Conservation (phyloP, 768 basidiomycete genomes). For the Mycena sanguinolenta region DNA sequence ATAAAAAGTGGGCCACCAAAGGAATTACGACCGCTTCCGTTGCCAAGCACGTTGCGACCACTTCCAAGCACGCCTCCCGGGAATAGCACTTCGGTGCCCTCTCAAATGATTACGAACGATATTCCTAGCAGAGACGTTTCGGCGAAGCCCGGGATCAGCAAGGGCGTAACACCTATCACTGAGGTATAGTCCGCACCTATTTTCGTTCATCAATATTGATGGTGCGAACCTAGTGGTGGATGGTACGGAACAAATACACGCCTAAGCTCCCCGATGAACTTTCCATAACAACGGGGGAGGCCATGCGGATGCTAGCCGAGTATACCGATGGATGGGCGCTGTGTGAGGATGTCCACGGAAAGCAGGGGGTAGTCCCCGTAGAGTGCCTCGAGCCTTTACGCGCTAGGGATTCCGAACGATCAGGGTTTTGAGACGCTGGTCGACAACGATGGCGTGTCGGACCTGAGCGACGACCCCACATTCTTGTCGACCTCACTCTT, state of each 20-base stretch:
- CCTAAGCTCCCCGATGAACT: constrained; percentile 14
- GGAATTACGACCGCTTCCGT: constrained; percentile 14
- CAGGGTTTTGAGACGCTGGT: constrained; percentile 11
- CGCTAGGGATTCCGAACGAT: constrained; percentile 12
- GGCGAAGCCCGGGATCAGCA: constrained; percentile 20
- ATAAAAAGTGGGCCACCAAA: constrained; percentile 18
- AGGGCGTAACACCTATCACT: constrained; percentile 14
- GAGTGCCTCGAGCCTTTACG: constrained; percentile 16
- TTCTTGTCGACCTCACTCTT: constrained; percentile 16
- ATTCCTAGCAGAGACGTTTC: constrained; percentile 7
- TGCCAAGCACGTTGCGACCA: constrained; percentile 15
- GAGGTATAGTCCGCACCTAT: constrained; percentile 17
- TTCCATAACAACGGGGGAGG: constrained; percentile 12
- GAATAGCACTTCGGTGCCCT: constrained; percentile 10
- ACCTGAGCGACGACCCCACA: constrained; percentile 16
- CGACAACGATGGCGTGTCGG: constrained; percentile 13
- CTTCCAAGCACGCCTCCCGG: constrained; percentile 16
- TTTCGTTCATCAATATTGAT: constrained; percentile 12
- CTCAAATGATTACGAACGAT: constrained; percentile 6
- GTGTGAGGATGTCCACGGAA: constrained; percentile 13
- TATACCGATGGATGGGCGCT: constrained; percentile 21
- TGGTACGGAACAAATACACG: constrained; percentile 11
- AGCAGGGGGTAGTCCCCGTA: constrained; percentile 17
- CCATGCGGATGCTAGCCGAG: constrained; percentile 14
- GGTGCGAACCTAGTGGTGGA: constrained; percentile 15